Evolutionary conservation across 495 filamentous ascomycete genomes (phyloP).

Genomic region (Thermothielavioides terrestris): DNA sequence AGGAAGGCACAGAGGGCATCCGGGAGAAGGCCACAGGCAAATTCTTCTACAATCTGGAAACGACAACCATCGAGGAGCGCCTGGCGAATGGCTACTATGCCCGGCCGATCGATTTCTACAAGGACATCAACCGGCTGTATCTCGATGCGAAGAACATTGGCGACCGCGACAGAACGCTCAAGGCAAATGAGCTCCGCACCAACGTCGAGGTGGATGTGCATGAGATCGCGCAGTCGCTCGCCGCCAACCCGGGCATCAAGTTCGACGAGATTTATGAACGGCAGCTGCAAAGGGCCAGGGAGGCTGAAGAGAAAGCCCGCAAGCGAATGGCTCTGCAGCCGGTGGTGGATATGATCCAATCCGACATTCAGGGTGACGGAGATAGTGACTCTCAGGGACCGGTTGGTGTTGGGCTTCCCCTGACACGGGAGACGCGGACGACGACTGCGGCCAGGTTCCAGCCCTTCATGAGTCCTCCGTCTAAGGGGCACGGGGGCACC

Average conservation of each 20-base stretch:
- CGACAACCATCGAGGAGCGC: constrained; percentile 87
- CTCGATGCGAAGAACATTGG: constrained; percentile 70
- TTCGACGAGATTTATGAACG: constrained; percentile 56
- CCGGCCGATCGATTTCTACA: constrained; percentile 74
- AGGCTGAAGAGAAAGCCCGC: constrained; percentile 51
- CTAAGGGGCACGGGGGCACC: constrained; percentile 43
- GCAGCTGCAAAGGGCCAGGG: constrained; percentile 60
- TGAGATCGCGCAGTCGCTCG: constrained; percentile 56
- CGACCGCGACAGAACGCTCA: constrained; percentile 68
- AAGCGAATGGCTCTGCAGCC: constrained; percentile 44
- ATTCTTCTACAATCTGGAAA: constrained; percentile 90
- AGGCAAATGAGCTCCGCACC: constrained; percentile 79
- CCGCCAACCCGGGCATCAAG: constrained; percentile 24
- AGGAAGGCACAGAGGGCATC: constrained; percentile 63
- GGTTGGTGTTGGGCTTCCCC: constrained; percentile 50
- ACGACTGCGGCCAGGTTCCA: constrained; percentile 38
- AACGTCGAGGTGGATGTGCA: constrained; percentile 89
- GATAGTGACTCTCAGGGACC: constrained; percentile 44
- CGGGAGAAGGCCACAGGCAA: constrained; percentile 61
- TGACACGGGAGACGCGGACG: constrained; percentile 38
- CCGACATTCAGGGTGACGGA: constrained; percentile 25
- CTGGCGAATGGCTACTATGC: constrained; percentile 94
- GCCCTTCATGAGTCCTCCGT: constrained; percentile 38
- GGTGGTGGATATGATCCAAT: constrained; percentile 30
- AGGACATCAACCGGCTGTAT: constrained; percentile 71